These are phyloP conservation scores for Tolypocladium inflatum DNA, from an alignment of 2,329 filamentous ascomycete genomes.

Conservation along the genomic window DNA sequence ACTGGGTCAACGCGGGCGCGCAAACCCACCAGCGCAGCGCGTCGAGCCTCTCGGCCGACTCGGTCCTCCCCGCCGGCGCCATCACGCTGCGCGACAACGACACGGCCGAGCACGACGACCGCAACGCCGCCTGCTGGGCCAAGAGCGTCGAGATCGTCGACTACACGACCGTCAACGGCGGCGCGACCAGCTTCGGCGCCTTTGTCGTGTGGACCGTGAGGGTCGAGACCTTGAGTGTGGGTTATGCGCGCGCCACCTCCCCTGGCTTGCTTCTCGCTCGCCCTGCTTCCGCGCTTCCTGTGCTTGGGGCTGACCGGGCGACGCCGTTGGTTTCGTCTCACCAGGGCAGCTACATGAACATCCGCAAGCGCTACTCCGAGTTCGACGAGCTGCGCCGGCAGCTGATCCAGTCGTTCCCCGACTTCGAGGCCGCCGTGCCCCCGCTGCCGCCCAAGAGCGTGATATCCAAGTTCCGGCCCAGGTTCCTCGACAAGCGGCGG, in stretches of 20 bases:
- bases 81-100: constrained; percentile 58
- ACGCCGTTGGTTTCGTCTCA: background rate
- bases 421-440: constrained; percentile 79
- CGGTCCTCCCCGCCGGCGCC: constrained; percentile 38
- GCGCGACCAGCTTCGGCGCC: constrained; percentile 57
- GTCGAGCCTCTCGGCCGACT: constrained; percentile 38
- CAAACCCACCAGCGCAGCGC: constrained; percentile 24
- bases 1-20: constrained; percentile 27
- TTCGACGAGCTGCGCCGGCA: constrained; percentile 74
- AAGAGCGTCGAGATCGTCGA: constrained; percentile 51
- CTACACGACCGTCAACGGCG: constrained; percentile 47
- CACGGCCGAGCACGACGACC: constrained; percentile 36
- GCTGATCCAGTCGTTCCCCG: constrained; percentile 72
- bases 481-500: constrained; percentile 77
- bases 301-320: background rate
- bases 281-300: background rate
- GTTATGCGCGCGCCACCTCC: constrained; percentile 17
- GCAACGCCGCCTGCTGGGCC: constrained; percentile 54
- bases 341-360: constrained; percentile 51
- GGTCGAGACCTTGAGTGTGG: constrained; percentile 75
- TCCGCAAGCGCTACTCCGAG: constrained; percentile 77
- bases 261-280: background rate
- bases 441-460: constrained; percentile 83
- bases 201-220: constrained; percentile 93
- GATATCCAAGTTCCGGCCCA: constrained; percentile 74